Evolutionary conservation across 768 basidiomycete genomes (phyloP).

Genomic region (Erythrobasidium yunnanense): DNA sequence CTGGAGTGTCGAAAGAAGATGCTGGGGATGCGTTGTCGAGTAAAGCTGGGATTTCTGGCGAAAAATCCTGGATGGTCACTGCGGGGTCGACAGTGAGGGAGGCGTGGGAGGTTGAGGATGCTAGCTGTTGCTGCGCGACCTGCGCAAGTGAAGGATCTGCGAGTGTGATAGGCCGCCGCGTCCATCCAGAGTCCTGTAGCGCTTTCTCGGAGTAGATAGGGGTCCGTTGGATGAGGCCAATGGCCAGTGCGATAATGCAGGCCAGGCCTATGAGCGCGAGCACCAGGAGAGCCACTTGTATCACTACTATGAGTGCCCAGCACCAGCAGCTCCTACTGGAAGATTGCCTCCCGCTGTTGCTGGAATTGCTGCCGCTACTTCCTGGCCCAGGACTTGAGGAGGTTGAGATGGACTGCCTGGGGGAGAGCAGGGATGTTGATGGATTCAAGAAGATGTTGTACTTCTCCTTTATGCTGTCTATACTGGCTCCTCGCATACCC

Average conservation of each 20-base stretch:
- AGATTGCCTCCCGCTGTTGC: not conserved
- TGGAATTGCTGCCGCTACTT: too few species aligned
- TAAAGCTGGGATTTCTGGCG: not conserved
- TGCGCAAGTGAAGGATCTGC: not conserved
- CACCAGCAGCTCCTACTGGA: not conserved
- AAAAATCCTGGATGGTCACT: conserved; percentile 20
- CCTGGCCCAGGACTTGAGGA: too few species aligned
- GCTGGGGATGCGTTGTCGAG: not conserved
- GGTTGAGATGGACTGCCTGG: too few species aligned
- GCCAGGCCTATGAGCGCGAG: conserved; percentile 8
- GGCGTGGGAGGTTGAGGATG: not conserved
- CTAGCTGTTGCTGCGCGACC: not conserved
- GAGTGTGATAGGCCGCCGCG: conserved; percentile 8
- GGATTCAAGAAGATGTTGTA: not conserved
- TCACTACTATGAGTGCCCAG: not conserved
- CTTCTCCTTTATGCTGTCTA: not conserved
- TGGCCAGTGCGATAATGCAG: conserved; percentile 1
- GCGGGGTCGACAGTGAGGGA: not conserved
- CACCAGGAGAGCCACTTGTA: not conserved
- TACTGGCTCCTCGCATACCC: not conserved
- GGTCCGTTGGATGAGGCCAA: conserved; percentile 10
- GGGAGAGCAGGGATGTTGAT: not conserved
- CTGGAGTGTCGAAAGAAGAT: not conserved
- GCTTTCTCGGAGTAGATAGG: conserved; percentile 24
- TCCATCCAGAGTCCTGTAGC: conserved; percentile 24